Base-by-base conservation (phyloP, 1,284 basidiomycete species). In the Polyporus tsugae region DNA sequence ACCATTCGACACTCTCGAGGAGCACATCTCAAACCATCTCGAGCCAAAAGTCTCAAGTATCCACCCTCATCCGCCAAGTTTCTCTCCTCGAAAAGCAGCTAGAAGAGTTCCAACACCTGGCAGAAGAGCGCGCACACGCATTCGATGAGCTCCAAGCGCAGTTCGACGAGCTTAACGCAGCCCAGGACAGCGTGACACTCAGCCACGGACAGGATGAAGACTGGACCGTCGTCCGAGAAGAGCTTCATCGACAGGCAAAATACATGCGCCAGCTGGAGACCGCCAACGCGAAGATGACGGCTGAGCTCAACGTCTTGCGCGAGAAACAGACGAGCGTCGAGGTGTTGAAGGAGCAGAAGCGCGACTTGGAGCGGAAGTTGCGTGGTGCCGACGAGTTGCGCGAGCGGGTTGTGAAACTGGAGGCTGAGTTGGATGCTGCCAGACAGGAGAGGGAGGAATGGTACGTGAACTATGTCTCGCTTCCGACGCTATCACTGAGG, bases 301-400 rank as follows among this genome's bases (percentile, higher is more conserved):
- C 82, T 0, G 91, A 94, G 72, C 72, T 94, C 17, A 80, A 78
- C 10, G 74, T 82, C 5, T 81, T 92, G 33, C 82, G 87, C 60
- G 87, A 87, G 65, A 82, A 86, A 5, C 83, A 90, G 49, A 80
- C 83, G 2, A 90, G 87, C 72, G 79, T 91, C 7, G 91, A 93
- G 71, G 88, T 95, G 0, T 76, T 95, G 55, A 84, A 86, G 61
- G 94, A 95, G 76, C 90, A 94, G 79, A 94, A 93, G 72, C 83
- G 89, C 15, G 83, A 85, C 0, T 78, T 95, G 53, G 89, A 94
- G 75, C 78, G 80, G 22, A 91, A 87, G 73, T 77, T 91, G 6
- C 76, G 75, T 15, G 81, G 80, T 1, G 78, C 87, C 44, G 90
- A 92, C 10, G 84, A 85, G 44, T 76, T 93, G 65, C 82, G 90